phyloP scores from a whole-genome alignment of 2,329 filamentous ascomycete genomes.

The Alternaria angustiovoidea region DNA sequence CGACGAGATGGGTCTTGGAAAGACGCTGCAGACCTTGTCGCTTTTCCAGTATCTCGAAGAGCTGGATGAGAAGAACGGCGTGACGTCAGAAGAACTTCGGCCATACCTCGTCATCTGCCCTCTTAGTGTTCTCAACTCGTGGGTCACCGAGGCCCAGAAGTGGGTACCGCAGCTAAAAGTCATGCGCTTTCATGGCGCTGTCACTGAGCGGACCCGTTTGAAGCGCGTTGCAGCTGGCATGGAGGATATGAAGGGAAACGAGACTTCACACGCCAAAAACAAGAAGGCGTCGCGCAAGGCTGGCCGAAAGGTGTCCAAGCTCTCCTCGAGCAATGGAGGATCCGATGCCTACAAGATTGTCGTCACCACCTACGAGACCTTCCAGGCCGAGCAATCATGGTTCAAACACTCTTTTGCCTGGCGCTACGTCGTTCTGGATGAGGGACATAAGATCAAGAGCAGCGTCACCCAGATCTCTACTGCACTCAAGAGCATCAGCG shows the following conservation, averaged over 20 bases:
- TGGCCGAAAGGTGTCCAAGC: constrained; percentile 40
- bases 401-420: constrained; percentile 94
- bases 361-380: constrained; percentile 97
- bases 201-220: constrained; percentile 79
- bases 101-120: constrained; percentile 97
- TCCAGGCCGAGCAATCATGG: constrained; percentile 94
- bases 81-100: constrained; percentile 69
- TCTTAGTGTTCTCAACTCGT: constrained; percentile 94
- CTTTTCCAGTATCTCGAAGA: constrained; percentile 96
- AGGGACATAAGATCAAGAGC: constrained; percentile 99
- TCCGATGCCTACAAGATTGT: constrained; percentile 63
- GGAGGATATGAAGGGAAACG: constrained; percentile 57
- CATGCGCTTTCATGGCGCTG: constrained; percentile 94
- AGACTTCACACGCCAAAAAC: constrained; percentile 77
- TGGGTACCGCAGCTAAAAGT: constrained; percentile 89
- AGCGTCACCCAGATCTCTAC: constrained; percentile 55
- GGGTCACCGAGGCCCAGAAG: constrained; percentile 97
- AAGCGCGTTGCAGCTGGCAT: constrained; percentile 59
- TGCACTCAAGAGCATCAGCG: constrained; percentile 54
- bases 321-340: constrained; percentile 35
- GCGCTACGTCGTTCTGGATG: constrained; percentile 99
- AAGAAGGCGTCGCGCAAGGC: constrained; percentile 91
- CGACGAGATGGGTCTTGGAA: constrained; percentile 99
- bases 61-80: constrained; percentile 68
- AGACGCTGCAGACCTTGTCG: constrained; percentile 98